phyloP scores from a whole-genome alignment of 768 basidiomycete species.

The Exidia glandulosa region DNA sequence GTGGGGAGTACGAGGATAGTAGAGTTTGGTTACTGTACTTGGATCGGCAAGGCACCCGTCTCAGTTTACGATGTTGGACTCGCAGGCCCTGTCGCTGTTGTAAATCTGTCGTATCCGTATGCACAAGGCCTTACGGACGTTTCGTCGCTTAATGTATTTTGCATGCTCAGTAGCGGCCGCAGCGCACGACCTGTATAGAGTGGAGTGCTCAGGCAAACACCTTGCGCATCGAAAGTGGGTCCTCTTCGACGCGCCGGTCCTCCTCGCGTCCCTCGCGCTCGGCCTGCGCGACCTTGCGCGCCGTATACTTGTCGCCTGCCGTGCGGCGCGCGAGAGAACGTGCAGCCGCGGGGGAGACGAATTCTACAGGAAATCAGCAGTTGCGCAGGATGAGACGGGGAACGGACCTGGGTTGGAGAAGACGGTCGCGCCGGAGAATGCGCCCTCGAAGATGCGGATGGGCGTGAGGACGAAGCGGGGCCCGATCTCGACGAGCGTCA shows the following conservation, averaged over 20 bases:
- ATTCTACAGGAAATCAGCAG: constrained; percentile 46
- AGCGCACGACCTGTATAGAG: no score
- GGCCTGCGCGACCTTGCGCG: constrained; percentile 67
- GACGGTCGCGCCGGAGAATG: constrained; percentile 88
- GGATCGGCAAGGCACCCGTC: no score
- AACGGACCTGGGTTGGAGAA: constrained; percentile 76
- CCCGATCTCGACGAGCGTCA: constrained; percentile 90
- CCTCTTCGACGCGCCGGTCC: constrained; percentile 52
- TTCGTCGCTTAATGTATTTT: no score
- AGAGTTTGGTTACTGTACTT: no score
- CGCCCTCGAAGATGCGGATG: constrained; percentile 96
- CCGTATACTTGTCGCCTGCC: constrained; percentile 71
- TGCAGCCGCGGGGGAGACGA: constrained; percentile 76
- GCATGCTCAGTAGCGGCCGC: no score
- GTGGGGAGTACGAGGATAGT: no score
- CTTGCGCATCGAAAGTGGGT: constrained; percentile 73
- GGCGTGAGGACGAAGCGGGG: constrained; percentile 96
- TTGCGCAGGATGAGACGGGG: background rate
- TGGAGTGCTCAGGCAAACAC: constrained; percentile 91
- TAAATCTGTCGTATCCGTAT: no score
- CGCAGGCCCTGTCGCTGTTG: no score
- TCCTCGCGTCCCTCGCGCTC: constrained; percentile 57
- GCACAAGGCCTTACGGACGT: no score
- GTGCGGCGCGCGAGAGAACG: constrained; percentile 58
- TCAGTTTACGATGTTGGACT: no score